phyloP scores from a whole-genome alignment of 2,329 filamentous ascomycete genomes.

The Exophiala lecanii-corni region DNA sequence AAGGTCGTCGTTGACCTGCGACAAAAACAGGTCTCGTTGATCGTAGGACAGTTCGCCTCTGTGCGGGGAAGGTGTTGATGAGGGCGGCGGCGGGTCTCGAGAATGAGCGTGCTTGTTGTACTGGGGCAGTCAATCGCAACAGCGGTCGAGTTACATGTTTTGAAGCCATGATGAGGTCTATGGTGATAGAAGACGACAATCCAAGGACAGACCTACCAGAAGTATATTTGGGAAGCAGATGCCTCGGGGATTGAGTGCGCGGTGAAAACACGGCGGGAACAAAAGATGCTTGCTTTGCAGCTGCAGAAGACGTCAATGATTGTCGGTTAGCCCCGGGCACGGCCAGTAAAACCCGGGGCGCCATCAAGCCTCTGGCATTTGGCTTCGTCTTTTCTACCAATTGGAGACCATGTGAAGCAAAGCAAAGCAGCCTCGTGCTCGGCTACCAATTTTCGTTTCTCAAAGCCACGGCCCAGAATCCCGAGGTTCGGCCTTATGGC shows the following conservation, averaged over 20 bases:
- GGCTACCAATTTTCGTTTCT: not conserved
- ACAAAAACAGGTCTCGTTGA: conserved; percentile 21
- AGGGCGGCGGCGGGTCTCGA: conserved; percentile 12
- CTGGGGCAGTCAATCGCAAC: conserved; percentile 37
- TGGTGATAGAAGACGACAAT: not conserved
- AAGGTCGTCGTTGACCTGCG: conserved; percentile 36
- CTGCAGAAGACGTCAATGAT: not conserved
- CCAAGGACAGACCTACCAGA: not conserved
- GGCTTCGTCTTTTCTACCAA: too few species aligned
- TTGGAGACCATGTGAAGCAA: not conserved
- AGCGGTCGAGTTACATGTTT: conserved; percentile 39
- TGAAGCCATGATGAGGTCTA: conserved; percentile 34
- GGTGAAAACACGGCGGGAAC: conserved; percentile 2
- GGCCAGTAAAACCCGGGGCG: too few species aligned
- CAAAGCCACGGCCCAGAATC: too few species aligned
- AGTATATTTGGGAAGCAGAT: not conserved
- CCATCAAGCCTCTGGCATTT: too few species aligned
- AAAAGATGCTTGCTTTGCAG: not conserved
- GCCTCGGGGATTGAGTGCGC: not conserved
- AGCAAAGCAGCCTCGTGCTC: not conserved
- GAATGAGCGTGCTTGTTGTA: conserved; percentile 30
- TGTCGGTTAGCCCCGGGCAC: conserved; percentile 2
- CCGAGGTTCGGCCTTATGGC: too few species aligned
- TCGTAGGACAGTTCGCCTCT: conserved; percentile 10
- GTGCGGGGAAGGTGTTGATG: conserved; percentile 10